phyloP scores from a whole-genome alignment of 139 green algal species.

The Micractinium sp. region DNA sequence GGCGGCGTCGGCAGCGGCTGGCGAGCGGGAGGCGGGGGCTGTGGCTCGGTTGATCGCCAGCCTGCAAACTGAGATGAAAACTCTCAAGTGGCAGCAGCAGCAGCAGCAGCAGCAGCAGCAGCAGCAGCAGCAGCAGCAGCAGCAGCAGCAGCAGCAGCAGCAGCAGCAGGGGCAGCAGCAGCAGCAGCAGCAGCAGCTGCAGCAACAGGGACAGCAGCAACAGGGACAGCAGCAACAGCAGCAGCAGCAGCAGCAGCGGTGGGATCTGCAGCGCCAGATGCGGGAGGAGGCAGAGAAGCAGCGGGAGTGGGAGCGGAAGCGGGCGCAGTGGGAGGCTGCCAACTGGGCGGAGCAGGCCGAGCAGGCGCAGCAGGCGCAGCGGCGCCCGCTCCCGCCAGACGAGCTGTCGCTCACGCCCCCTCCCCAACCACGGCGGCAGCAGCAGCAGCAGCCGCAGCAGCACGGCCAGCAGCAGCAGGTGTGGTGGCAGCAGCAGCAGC shows the following conservation, averaged over 20 bases:
- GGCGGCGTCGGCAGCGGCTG: not conserved
- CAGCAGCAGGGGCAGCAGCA: not conserved
- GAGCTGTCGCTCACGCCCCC: not conserved
- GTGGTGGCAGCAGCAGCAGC: not conserved
- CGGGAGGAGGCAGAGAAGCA: not conserved
- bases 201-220: not conserved
- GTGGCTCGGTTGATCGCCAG: not conserved
- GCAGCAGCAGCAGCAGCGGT: not conserved
- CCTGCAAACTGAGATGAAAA: not conserved
- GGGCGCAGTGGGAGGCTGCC: not conserved
- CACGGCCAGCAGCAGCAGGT: not conserved
- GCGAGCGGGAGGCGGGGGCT: not conserved
- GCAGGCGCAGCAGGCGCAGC: not conserved
- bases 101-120: not conserved
- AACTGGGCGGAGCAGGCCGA: not conserved
- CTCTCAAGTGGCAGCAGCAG: not conserved
- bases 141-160: not conserved
- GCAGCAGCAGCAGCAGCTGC: not conserved
- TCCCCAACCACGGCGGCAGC: not conserved
- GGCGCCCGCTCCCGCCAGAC: not conserved
- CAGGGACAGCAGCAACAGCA: not conserved
- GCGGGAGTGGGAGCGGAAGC: not conserved
- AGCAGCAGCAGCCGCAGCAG: not conserved
- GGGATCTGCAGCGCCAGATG: not conserved
- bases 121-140: not conserved